Conservation (phyloP, 768 basidiomycete genomes). For the Boletus subparvulus region DNA sequence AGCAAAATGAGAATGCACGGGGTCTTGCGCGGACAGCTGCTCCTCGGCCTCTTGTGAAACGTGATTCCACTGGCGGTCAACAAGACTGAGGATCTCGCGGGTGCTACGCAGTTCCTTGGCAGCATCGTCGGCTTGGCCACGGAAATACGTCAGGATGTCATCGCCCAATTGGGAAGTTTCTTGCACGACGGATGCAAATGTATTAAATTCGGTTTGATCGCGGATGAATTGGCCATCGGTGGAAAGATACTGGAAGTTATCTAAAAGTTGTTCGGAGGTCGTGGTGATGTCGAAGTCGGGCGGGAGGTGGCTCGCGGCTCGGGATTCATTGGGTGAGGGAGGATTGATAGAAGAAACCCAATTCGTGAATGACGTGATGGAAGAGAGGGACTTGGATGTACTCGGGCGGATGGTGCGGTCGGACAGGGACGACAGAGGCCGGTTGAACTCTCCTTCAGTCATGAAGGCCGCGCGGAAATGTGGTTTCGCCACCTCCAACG, state of each 20-base stretch:
- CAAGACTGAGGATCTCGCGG: slow-evolving; percentile 44
- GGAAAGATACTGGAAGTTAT: slow-evolving; percentile 53
- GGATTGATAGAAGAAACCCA: slow-evolving; percentile 20
- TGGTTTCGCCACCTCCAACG: slow-evolving; percentile 64
- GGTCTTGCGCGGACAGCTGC: slow-evolving; percentile 30
- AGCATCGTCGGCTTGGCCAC: slow-evolving; percentile 51
- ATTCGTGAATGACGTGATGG: slow-evolving; percentile 49
- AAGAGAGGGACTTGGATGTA: slow-evolving; percentile 42
- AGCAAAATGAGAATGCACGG: slow-evolving; percentile 6
- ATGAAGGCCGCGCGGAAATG: slow-evolving; percentile 66
- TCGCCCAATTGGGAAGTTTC: slow-evolving; percentile 49
- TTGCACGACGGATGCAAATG: slow-evolving; percentile 45
- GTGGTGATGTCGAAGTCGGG: slow-evolving; percentile 46
- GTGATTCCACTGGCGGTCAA: slow-evolving; percentile 43
- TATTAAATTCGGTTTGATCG: slow-evolving; percentile 39
- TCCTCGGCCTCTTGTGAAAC: slow-evolving; percentile 46
- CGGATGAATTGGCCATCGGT: slow-evolving; percentile 39
- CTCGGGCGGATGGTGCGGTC: slow-evolving; percentile 52
- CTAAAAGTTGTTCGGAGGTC: slow-evolving; percentile 48
- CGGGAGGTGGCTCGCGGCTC: slow-evolving; percentile 37
- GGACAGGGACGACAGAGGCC: slow-evolving; percentile 54
- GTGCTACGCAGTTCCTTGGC: slow-evolving; percentile 48
- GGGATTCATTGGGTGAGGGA: slow-evolving; percentile 20
- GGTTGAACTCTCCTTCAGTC: slow-evolving; percentile 44
- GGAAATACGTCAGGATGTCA: slow-evolving; percentile 51